Evolutionary conservation across 2,329 filamentous ascomycete species (phyloP), one percentile per base, ranked within the genome.

Genomic region (Clarireedia sp.): DNA sequence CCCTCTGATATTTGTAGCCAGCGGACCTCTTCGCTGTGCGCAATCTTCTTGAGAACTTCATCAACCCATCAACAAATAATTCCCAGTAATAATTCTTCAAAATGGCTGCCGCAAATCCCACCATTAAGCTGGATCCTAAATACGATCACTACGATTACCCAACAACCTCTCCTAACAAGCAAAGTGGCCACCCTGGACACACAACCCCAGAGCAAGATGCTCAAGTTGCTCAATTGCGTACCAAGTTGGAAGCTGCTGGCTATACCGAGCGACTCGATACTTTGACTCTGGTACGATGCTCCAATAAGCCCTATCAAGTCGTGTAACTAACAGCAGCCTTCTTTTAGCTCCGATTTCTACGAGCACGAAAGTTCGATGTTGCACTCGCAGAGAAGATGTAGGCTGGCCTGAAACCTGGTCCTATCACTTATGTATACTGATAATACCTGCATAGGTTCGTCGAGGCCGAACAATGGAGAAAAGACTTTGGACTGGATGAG

Each of bases 111-210:
- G 55, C 49, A 58, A 59, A 54, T 12, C 57, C 60, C 5, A 19
- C 58, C 10, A 55, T 65, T 4, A 75, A 82, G 71, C 70, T 90
- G 66, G 85, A 95, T 73, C 80, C 89, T 71, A 96, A 96, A 76
- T 95, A 97, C 78, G 94, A 97, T 76, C 73, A 95, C 77, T 97
- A 94, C 74, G 91, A 96, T 74, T 97, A 82, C 77, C 94, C 94
- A 60, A 89, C 85, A 62, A 86, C 81, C 60, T 83, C 89, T 47
- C 81, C 87, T 54, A 81, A 82, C 64, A 71, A 79, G 47, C 81
- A 85, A 69, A 76, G 78, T 66, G 94, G 94, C 62, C 90, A 96
- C 72, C 86, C 92, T 60, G 94, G 94, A 70, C 83, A 95, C 73
- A 87, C 95, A 67, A 94, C 86, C 54, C 78, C 83, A 56, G 81